Evolutionary conservation across 176 grass and related monocot species (phyloP).

Genomic region (Canna indica): DNA sequence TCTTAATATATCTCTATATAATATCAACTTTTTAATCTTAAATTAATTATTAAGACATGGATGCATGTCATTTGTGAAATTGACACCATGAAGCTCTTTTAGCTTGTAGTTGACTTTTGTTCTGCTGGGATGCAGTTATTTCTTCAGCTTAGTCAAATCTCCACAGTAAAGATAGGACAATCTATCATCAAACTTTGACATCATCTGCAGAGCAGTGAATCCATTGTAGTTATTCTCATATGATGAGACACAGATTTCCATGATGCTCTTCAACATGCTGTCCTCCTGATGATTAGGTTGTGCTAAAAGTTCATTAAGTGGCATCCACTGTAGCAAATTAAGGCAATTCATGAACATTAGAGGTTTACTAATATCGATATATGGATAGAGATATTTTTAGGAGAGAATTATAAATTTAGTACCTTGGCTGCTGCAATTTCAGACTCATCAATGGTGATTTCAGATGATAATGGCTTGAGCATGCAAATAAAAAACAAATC

Average conservation of each 20-base stretch:
- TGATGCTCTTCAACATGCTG: constrained; percentile 34
- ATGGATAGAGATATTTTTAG: background rate
- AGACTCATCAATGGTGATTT: constrained; percentile 39
- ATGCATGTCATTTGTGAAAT: no score
- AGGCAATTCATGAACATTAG: no score
- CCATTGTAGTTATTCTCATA: constrained; percentile 26
- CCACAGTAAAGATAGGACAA: constrained; percentile 37
- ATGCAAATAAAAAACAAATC: constrained; percentile 67
- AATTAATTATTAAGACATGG: no score
- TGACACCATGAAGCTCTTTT: background rate
- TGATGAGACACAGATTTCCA: constrained; percentile 33
- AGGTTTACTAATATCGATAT: no score
- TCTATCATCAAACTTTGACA: constrained; percentile 47
- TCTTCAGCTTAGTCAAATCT: constrained; percentile 1
- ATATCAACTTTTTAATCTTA: no score
- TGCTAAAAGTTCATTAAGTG: constrained; percentile 37
- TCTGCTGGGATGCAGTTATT: background rate
- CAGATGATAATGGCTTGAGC: constrained; percentile 48
- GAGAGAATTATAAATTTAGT: background rate
- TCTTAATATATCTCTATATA: no score
- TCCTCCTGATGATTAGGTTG: constrained; percentile 45
- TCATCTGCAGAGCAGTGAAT: constrained; percentile 26
- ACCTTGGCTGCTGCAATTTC: constrained; percentile 64
- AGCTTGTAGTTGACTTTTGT: background rate
- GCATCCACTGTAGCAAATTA: constrained; percentile 45